Percentiles rank a stretch among this genome's conserved stretches.
Conservation (phyloP, 257 asterid species). For the Solanum appendiculatum region DNA sequence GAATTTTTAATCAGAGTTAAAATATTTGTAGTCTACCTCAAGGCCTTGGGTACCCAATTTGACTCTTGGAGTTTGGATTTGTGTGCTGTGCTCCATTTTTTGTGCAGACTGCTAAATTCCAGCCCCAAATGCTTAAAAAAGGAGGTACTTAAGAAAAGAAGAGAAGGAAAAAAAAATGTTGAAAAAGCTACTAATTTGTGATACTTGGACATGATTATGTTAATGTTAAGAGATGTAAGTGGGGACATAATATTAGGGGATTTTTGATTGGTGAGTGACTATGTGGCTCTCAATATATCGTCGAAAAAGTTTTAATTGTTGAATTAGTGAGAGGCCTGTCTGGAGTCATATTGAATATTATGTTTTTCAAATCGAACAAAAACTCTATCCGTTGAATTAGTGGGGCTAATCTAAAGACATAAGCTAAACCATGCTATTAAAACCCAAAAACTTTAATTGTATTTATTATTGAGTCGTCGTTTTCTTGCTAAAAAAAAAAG, state of each 20-base stretch:
- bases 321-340: too few relatives aligned
- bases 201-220: neutral
- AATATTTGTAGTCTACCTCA: conserved; percentile 18
- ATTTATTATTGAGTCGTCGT: neutral
- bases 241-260: neutral
- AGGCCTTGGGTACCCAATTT: conserved; percentile 50
- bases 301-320: too few relatives aligned
- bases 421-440: too few relatives aligned
- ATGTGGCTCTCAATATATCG: too few relatives aligned
- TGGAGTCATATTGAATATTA: too few relatives aligned
- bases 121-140: neutral
- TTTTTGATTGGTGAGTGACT: too few relatives aligned
- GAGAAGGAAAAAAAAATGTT: too few relatives aligned
- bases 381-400: too few relatives aligned
- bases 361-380: too few relatives aligned
- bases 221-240: neutral
- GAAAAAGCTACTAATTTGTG: neutral
- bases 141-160: neutral
- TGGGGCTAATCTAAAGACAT: too few relatives aligned
- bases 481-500: neutral
- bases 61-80: conserved; percentile 31
- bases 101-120: neutral
- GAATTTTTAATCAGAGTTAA: neutral
- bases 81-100: neutral
- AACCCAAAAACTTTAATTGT: too few relatives aligned